Conservation (phyloP, 2,329 filamentous ascomycete genomes). For the Arthroderma sp. region DNA sequence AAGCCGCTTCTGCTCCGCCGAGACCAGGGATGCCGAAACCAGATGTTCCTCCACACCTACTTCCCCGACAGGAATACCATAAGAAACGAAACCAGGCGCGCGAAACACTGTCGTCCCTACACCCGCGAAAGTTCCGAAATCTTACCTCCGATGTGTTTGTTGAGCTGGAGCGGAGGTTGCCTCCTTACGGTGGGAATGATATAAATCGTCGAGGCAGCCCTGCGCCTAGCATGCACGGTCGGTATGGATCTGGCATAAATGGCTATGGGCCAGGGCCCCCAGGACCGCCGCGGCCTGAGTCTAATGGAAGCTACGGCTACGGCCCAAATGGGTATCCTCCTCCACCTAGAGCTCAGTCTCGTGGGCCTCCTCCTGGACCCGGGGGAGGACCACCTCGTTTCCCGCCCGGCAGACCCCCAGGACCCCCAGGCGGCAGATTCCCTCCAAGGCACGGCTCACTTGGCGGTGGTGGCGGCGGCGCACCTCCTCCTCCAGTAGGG, state of each 20-base stretch:
- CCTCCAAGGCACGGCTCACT: conserved; percentile 30
- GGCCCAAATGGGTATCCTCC: conserved; percentile 22
- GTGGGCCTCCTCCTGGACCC: conserved; percentile 23
- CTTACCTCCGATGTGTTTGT: conserved; percentile 92
- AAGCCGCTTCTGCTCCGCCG: conserved; percentile 44
- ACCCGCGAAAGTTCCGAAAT: conserved; percentile 74
- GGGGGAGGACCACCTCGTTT: conserved; percentile 24
- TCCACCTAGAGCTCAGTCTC: conserved; percentile 24
- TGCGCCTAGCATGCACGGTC: conserved; percentile 44
- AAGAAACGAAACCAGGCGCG: conserved; percentile 96
- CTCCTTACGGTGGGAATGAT: conserved; percentile 59
- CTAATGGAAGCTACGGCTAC: conserved; percentile 16
- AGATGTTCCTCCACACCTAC: conserved; percentile 54
- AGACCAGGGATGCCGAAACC: conserved; percentile 30
- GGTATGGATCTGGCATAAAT: conserved; percentile 35
- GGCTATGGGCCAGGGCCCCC: conserved; percentile 16
- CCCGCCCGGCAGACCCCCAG: conserved; percentile 24
- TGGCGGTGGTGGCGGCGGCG: conserved; percentile 15
- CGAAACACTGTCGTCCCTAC: conserved; percentile 82
- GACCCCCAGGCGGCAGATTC: conserved; percentile 23
- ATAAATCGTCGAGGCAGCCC: conserved; percentile 58
- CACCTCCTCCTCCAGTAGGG: conserved; percentile 23
- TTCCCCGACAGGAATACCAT: conserved; percentile 82
- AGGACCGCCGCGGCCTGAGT: conserved; percentile 11
- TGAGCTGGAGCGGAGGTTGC: conserved; percentile 82